phyloP scores from a whole-genome alignment of 2,329 filamentous ascomycete genomes.

The Xylaria sp. region DNA sequence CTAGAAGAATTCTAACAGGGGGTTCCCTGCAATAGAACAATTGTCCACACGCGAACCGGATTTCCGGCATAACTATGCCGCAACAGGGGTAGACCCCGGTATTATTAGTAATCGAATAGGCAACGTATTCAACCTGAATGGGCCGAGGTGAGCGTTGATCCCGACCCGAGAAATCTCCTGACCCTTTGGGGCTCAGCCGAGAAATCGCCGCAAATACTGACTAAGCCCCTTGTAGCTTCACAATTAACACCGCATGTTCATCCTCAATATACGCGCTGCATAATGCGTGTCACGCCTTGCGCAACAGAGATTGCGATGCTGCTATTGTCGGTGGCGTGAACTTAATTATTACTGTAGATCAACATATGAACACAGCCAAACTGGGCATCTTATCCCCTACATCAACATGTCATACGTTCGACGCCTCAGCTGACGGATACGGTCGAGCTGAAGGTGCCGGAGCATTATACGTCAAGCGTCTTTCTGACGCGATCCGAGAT shows the following conservation, averaged over 20 bases:
- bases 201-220: slow-evolving; percentile 9
- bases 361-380: slow-evolving; percentile 48
- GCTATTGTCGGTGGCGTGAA: slow-evolving; percentile 53
- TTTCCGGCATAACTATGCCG: slow-evolving; percentile 45
- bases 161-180: slow-evolving; percentile 9
- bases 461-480: slow-evolving; percentile 43
- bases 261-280: slow-evolving; percentile 51
- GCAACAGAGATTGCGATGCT: slow-evolving; percentile 46
- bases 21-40: slow-evolving; percentile 38
- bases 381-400: slow-evolving; percentile 50
- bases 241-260: slow-evolving; percentile 52
- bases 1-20: slow-evolving; percentile 24
- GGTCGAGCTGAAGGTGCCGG: slow-evolving; percentile 41
- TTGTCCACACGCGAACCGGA: slow-evolving; percentile 43
- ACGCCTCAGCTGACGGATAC: slow-evolving; percentile 48
- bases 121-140: slow-evolving; percentile 53
- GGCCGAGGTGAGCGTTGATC: slow-evolving; percentile 43
- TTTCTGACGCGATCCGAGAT: slow-evolving; percentile 46
- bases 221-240: slow-evolving; percentile 24
- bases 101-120: slow-evolving; percentile 54
- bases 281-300: slow-evolving; percentile 46
- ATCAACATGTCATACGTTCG: slow-evolving; percentile 48
- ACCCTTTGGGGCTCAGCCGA: neutral
- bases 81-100: slow-evolving; percentile 50
- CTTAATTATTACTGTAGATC: slow-evolving; percentile 49